Percentiles rank a stretch among this genome's conserved stretches.
Evolutionary conservation across 345 rosid species (phyloP).

Genomic region (Turritis glabra): DNA sequence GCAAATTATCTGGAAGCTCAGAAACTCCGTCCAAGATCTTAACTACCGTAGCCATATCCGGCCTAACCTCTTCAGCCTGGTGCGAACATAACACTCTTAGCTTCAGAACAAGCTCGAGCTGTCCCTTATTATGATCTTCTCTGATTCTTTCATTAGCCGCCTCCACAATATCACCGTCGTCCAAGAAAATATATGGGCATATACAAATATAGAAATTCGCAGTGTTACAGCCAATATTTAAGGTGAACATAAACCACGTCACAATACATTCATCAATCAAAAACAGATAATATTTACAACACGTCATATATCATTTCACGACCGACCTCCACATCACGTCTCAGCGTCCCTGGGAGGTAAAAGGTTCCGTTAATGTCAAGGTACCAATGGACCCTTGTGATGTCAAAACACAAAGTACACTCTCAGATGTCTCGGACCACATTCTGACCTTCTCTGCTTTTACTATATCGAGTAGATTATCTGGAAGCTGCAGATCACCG

Average conservation of each 20-base stretch:
- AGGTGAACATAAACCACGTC: too few species aligned
- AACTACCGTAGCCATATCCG: slow-evolving; percentile 16
- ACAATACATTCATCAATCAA: neutral
- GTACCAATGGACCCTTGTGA: neutral
- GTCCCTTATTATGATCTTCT: neutral
- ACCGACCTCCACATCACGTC: neutral
- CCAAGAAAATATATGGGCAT: too few species aligned
- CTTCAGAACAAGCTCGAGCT: slow-evolving; percentile 20
- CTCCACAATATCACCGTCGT: slow-evolving; percentile 21
- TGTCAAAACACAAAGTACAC: too few species aligned
- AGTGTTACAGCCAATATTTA: too few species aligned
- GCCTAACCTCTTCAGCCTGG: slow-evolving; percentile 8
- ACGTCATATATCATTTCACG: neutral
- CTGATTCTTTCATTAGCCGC: neutral
- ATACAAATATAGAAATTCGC: too few species aligned
- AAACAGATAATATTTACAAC: neutral
- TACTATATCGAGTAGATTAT: slow-evolving; percentile 11
- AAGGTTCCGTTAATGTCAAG: slow-evolving; percentile 27
- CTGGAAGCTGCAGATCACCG: neutral
- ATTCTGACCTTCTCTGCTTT: neutral
- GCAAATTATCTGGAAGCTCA: slow-evolving; percentile 21
- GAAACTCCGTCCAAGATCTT: slow-evolving; percentile 2
- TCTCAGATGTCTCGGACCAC: neutral
- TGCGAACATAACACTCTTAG: slow-evolving; percentile 29
- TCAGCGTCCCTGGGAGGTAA: slow-evolving; percentile 23